phyloP scores from a whole-genome alignment of 1,284 basidiomycete genomes.

The Tylopilus sp. region DNA sequence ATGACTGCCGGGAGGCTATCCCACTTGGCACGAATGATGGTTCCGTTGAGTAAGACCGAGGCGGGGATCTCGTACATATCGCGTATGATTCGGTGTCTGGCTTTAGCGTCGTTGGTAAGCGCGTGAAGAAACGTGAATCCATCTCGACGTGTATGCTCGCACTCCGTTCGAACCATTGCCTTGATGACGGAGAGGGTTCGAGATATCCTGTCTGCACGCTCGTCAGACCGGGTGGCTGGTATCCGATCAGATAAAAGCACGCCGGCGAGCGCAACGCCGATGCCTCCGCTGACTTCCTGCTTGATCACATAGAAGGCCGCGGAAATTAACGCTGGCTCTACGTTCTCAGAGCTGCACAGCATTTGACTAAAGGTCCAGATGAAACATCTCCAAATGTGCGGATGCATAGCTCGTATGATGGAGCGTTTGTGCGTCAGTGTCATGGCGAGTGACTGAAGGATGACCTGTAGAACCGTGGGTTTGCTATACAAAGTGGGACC shows the following conservation, averaged over 20 bases:
- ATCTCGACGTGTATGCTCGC: conserved; percentile 32
- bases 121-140: conserved; percentile 39
- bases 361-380: conserved; percentile 46
- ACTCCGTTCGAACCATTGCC: conserved; percentile 36
- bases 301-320: conserved; percentile 40
- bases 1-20: conserved; percentile 21
- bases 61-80: conserved; percentile 20
- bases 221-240: neutral
- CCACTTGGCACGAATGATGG: conserved; percentile 22
- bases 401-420: conserved; percentile 36
- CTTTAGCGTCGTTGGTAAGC: conserved; percentile 31
- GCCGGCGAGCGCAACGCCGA: conserved; percentile 38
- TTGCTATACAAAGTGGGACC: conserved; percentile 43
- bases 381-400: conserved; percentile 49
- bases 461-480: conserved; percentile 38
- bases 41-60: conserved; percentile 31
- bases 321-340: conserved; percentile 20
- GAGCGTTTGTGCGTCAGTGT: conserved; percentile 33
- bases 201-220: conserved; percentile 23
- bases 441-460: conserved; percentile 35
- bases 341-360: conserved; percentile 14
- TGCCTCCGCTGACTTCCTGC: conserved; percentile 42
- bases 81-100: conserved; percentile 15
- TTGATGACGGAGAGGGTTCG: conserved; percentile 37
- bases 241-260: conserved; percentile 32